These are phyloP conservation scores for Cercospora berteroae DNA, from an alignment of 2,329 filamentous ascomycete genomes.

Conservation along the genomic window DNA sequence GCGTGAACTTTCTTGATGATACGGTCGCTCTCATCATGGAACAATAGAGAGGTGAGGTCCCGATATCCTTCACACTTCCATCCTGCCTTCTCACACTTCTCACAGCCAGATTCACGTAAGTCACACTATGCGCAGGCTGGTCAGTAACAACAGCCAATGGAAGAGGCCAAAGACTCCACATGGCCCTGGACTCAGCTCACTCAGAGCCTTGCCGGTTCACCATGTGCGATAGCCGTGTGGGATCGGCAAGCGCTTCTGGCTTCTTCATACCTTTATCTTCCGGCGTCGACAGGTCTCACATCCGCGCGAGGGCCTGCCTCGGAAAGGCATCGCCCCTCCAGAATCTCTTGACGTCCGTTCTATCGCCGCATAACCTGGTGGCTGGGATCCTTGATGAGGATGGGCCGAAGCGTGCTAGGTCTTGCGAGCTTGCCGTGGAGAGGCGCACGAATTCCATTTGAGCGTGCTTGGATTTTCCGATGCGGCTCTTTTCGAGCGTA, in stretches of 20 bases:
- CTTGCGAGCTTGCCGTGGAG: background rate
- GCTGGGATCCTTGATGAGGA: constrained; percentile 6
- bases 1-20: constrained; percentile 18
- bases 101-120: constrained; percentile 18
- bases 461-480: background rate
- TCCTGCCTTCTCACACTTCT: constrained; percentile 21
- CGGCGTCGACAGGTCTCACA: constrained; percentile 26
- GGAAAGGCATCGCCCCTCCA: constrained; percentile 16
- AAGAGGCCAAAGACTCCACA: background rate
- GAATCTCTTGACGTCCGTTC: background rate
- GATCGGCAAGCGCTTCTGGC: background rate
- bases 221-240: background rate
- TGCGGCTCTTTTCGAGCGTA: constrained; percentile 7
- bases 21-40: constrained; percentile 20
- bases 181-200: background rate
- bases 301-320: constrained; percentile 18
- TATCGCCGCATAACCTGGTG: background rate
- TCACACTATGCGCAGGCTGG: constrained; percentile 15
- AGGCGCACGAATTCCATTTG: background rate
- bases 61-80: constrained; percentile 21
- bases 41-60: constrained; percentile 17
- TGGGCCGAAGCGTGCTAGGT: constrained; percentile 1
- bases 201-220: background rate
- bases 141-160: constrained; percentile 18
- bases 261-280: constrained; percentile 26